Evolutionary conservation across 371 early-diverging fungal genomes (phyloP).

Genomic region (Syncephalastrum monosporum): DNA sequence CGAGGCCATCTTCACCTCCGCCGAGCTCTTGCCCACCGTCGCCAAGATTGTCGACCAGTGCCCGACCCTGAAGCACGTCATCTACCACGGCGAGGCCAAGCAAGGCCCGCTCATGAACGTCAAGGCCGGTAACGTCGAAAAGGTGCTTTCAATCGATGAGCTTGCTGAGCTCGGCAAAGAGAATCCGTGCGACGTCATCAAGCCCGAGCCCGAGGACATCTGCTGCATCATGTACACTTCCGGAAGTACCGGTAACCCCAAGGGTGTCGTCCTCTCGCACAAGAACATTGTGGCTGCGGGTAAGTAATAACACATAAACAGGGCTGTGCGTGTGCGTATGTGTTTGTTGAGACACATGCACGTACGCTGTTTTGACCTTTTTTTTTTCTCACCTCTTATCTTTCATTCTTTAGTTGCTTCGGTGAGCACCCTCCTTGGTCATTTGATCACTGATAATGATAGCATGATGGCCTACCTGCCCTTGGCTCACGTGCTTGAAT

Average conservation of each 20-base stretch:
- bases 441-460: conserved; percentile 39
- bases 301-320: conserved; percentile 25
- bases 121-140: conserved; percentile 13
- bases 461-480: conserved; percentile 86
- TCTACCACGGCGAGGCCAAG: conserved; percentile 74
- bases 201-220: conserved; percentile 72
- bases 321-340: background rate
- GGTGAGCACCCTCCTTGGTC: conserved; percentile 38
- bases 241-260: conserved; percentile 91
- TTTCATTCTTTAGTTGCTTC: conserved; percentile 49
- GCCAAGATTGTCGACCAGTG: conserved; percentile 56
- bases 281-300: conserved; percentile 76
- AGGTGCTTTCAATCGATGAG: conserved; percentile 49
- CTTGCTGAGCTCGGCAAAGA: conserved; percentile 64
- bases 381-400: background rate
- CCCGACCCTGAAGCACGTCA: conserved; percentile 64
- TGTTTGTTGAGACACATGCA: background rate
- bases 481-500: conserved; percentile 87
- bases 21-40: conserved; percentile 72
- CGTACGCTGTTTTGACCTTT: background rate
- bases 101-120: conserved; percentile 19
- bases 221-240: conserved; percentile 97
- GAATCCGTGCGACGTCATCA: conserved; percentile 56
- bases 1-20: conserved; percentile 73
- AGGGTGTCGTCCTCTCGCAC: conserved; percentile 88